Base-by-base conservation (phyloP, 2,329 filamentous ascomycete species). In the Neofusicoccum cordaticola region DNA sequence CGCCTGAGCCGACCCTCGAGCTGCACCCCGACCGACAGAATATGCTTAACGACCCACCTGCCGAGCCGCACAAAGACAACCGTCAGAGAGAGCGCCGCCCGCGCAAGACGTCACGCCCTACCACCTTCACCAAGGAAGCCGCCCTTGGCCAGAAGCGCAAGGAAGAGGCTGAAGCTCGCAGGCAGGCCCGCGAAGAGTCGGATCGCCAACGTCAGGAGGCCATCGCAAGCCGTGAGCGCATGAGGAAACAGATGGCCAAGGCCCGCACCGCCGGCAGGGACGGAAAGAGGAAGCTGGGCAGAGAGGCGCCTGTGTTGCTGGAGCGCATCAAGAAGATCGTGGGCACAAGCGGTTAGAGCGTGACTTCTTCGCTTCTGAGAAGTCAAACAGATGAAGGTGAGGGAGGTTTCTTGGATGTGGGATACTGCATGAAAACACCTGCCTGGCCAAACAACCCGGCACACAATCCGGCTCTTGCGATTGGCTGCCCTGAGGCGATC, bases 261-360 rank as follows among this genome's bases (percentile, higher is more conserved):
- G 87, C 87, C 6, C 80, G 81, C 70, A 81, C 81, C 41, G 86
- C 86, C 12, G 86, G 89, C 41, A 75, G 82, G 70, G 86, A 90
- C 75, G 91, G 91, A 11, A 88, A 89, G 79, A 85, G 90, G 76
- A 93, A 92, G 79, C 77, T 97, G 53, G 93, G 93, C 1, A 84
- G 91, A 66, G 92, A 96, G 81, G 93, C 92, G 71, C 85, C 84
- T 39, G 83, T 94, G 42, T 71, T 97, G 70, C 79, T 97, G 64
- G 90, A 92, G 72, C 91, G 89, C 78, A 89, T 94, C 39, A 89
- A 89, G 82, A 88, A 83, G 74, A 81, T 96, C 77, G 85, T 95
- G 67, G 83, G 81, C 2, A 71, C 78, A 60, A 50, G 34, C 19
- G 58, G 13, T 2, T 52, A 50, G 48, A 34, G 7, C 12, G 41